phyloP scores from a whole-genome alignment of 2,329 filamentous ascomycete species.

The Orbilia quercus region DNA sequence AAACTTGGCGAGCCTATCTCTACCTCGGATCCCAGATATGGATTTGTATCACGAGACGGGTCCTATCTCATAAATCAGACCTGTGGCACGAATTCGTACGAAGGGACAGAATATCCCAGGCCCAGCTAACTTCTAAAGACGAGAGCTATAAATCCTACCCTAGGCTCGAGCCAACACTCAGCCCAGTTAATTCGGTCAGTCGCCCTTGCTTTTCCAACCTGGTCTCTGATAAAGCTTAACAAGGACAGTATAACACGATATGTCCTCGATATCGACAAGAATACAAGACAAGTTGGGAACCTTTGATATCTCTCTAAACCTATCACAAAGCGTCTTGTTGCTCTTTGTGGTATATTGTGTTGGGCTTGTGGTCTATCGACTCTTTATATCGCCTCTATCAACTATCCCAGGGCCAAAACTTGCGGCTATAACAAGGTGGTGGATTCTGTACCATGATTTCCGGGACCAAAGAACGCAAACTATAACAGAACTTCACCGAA shows the following conservation, averaged over 20 bases:
- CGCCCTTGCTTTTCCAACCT: too few relatives aligned
- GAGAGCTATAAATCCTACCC: too few relatives aligned
- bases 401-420: slow-evolving; percentile 28
- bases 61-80: too few relatives aligned
- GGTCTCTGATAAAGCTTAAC: not conserved
- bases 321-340: not conserved
- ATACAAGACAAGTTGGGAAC: not conserved
- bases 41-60: too few relatives aligned
- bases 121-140: too few relatives aligned
- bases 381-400: slow-evolving; percentile 52
- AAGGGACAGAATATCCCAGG: too few relatives aligned
- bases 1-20: too few relatives aligned
- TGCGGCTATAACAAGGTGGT: slow-evolving; percentile 38
- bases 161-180: too few relatives aligned
- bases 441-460: slow-evolving; percentile 49
- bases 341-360: slow-evolving; percentile 15
- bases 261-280: not conserved
- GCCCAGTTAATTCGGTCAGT: too few relatives aligned
- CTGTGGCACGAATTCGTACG: too few relatives aligned
- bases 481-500: slow-evolving; percentile 63
- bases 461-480: slow-evolving; percentile 44
- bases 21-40: too few relatives aligned
- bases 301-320: not conserved
- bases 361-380: slow-evolving; percentile 24
- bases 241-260: not conserved